Conservation (phyloP, 2,329 filamentous ascomycete genomes). For the Dendryphion nanum region DNA sequence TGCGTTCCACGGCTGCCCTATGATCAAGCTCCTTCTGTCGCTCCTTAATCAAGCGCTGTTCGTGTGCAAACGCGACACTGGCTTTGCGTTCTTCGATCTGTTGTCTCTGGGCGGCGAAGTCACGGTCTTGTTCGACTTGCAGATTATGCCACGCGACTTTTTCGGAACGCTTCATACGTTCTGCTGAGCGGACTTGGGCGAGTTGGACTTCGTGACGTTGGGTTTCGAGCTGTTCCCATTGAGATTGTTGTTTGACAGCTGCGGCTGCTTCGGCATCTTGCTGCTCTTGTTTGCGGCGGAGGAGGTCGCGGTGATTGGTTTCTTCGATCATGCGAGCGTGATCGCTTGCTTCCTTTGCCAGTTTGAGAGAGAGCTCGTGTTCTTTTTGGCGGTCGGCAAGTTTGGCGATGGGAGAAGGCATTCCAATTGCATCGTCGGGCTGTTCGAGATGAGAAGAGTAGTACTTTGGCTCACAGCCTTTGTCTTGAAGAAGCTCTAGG, state of each 20-base stretch:
- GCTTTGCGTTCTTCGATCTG: constrained; percentile 23
- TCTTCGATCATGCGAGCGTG: constrained; percentile 29
- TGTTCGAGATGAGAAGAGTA: constrained; percentile 38
- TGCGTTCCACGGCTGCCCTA: constrained; percentile 21
- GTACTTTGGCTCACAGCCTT: constrained; percentile 31
- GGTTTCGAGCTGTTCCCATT: constrained; percentile 23
- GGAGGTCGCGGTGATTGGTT: constrained; percentile 22
- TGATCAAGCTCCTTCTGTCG: constrained; percentile 28
- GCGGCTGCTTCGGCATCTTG: constrained; percentile 24
- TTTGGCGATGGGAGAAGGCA: constrained; percentile 24
- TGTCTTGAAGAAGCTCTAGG: constrained; percentile 31
- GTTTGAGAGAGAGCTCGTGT: constrained; percentile 25
- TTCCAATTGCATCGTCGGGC: constrained; percentile 35
- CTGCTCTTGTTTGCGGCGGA: constrained; percentile 27
- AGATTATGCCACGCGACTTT: constrained; percentile 30
- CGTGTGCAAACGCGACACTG: constrained; percentile 12
- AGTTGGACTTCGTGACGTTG: constrained; percentile 33
- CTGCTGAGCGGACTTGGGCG: constrained; percentile 27
- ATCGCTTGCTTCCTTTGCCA: constrained; percentile 27
- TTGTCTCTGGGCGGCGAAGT: constrained; percentile 17
- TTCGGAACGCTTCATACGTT: constrained; percentile 30
- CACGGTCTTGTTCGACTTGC: constrained; percentile 28
- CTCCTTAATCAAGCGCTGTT: constrained; percentile 21
- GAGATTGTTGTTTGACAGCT: constrained; percentile 16
- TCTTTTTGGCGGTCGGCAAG: constrained; percentile 33